Conservation (phyloP, 2,329 filamentous ascomycete species). For the Microdochium nivale region DNA sequence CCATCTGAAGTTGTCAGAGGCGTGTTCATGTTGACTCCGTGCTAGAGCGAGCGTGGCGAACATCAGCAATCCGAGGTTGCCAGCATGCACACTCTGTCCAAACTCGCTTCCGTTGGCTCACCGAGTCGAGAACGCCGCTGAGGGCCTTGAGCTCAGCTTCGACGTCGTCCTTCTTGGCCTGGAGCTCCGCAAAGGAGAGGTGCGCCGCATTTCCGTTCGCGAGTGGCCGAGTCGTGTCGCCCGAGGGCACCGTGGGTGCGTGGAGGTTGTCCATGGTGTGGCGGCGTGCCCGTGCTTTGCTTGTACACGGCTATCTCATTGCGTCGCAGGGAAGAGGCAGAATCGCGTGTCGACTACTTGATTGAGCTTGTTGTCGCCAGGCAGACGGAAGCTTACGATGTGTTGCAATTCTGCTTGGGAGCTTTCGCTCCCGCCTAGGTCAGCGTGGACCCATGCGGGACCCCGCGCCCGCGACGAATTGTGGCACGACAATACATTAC, state of each 20-base stretch:
- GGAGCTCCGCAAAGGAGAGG: slow-evolving; percentile 69
- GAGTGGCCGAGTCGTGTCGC: slow-evolving; percentile 55
- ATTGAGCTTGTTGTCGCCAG: no score
- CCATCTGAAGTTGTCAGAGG: slow-evolving; percentile 80
- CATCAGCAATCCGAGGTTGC: slow-evolving; percentile 1
- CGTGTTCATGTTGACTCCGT: slow-evolving; percentile 89
- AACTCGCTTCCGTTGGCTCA: slow-evolving; percentile 33
- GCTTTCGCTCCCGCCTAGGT: no score
- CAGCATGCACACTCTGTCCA: not conserved
- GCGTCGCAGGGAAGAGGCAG: no score
- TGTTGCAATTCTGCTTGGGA: no score
- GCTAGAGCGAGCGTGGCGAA: slow-evolving; percentile 39
- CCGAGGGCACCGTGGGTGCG: slow-evolving; percentile 58
- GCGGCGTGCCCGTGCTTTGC: slow-evolving; percentile 20
- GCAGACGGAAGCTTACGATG: no score
- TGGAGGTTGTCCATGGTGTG: slow-evolving; percentile 47
- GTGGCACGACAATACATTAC: no score
- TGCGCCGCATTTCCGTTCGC: slow-evolving; percentile 55
- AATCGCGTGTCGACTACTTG: no score
- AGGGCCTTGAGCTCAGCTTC: slow-evolving; percentile 83
- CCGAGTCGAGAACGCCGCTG: slow-evolving; percentile 79
- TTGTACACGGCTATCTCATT: not conserved
- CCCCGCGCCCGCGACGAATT: no score
- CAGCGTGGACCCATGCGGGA: no score
- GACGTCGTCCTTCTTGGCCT: slow-evolving; percentile 73